Evolutionary conservation across 306 rosid genomes (phyloP), one percentile per base, ranked within the genome.

Genomic region (Mimosa pudica): DNA sequence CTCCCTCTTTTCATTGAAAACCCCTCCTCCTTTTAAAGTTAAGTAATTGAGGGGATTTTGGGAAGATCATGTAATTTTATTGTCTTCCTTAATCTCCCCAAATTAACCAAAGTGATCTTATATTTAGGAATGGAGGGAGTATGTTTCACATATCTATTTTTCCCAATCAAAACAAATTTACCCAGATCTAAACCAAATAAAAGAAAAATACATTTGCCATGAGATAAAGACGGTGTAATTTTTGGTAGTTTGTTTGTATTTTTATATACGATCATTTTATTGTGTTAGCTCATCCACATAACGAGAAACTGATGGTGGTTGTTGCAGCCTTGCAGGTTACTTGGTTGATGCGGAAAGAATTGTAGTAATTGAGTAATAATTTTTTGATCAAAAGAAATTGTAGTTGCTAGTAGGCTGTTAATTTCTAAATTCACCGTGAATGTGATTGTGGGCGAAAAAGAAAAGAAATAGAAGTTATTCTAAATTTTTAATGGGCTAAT

Each of bases 261-360:
- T 3, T 55, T 38, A 38, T 38, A 63, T 30, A 35, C 2, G 48
- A 49, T 79, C 18, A 4, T 33, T 44, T 45, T 8, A 16, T 60
- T 65, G 52, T 65, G 52, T 62, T 3, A 36, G 41, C 44, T 33
- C 41, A 73, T 72, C 54, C 57, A 54, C 1, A 24, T 24, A 52
- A 33, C 2, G 24, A 81, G 51, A 68, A 77, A 74, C 44, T 45
- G 81, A 74, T 11, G 75, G 71, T 75, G 75, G 65, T 75, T 82
- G 61, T 71, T 80, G n/a, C 46, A 69, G 76, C 80, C 52, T 71
- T 80, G n/a, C 46, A 69, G 76, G 69, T 16, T 57, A 6, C 24
- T 60, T 10, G 5, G 16, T 71, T 48, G 70, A 48, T 11, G 11
- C 54, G 17, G 11, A 9, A 71, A 71, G 13, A 69, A 1, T 69